Evolutionary conservation across 208 protist genomes (phyloP).

Genomic region (Blechomonas ayalai): DNA sequence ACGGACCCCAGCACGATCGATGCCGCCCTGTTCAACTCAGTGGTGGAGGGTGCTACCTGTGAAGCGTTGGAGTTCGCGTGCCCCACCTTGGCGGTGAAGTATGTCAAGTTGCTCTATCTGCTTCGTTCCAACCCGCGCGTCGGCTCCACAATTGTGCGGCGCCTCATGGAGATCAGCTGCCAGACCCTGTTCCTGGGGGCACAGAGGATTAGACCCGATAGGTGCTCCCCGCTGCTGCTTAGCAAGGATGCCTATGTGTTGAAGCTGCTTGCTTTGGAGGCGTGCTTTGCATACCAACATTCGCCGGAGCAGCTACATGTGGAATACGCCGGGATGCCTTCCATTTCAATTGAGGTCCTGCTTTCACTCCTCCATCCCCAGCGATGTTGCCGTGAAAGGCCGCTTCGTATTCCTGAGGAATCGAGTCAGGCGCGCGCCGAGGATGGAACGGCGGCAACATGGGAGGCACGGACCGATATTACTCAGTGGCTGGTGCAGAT

Average conservation of each 20-base stretch:
- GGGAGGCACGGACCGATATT: conserved; percentile 26
- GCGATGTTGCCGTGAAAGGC: not conserved
- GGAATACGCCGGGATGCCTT: conserved; percentile 19
- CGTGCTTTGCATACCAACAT: conserved; percentile 31
- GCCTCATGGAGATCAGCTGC: conserved; percentile 39
- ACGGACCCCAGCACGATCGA: not conserved
- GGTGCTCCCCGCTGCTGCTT: conserved; percentile 39
- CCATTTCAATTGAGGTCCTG: conserved; percentile 27
- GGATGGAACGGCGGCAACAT: conserved; percentile 8
- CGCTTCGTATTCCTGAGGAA: not conserved
- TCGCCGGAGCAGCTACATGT: conserved; percentile 26
- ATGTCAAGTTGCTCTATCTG: conserved; percentile 67
- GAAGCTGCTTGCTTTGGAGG: conserved; percentile 70
- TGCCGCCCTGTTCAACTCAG: conserved; percentile 23
- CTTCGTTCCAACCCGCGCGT: conserved; percentile 59
- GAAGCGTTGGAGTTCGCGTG: conserved; percentile 26
- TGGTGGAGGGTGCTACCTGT: conserved; percentile 60
- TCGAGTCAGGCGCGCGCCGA: not conserved
- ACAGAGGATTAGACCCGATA: conserved; percentile 35
- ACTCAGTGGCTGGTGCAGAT: conserved; percentile 54
- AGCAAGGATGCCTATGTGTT: conserved; percentile 87
- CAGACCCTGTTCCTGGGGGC: conserved; percentile 62
- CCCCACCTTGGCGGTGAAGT: conserved; percentile 72
- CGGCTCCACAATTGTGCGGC: conserved; percentile 30
- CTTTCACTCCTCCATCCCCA: conserved; percentile 34